phyloP scores from a whole-genome alignment of 768 basidiomycete species.

The Mycena albidolilacea region DNA sequence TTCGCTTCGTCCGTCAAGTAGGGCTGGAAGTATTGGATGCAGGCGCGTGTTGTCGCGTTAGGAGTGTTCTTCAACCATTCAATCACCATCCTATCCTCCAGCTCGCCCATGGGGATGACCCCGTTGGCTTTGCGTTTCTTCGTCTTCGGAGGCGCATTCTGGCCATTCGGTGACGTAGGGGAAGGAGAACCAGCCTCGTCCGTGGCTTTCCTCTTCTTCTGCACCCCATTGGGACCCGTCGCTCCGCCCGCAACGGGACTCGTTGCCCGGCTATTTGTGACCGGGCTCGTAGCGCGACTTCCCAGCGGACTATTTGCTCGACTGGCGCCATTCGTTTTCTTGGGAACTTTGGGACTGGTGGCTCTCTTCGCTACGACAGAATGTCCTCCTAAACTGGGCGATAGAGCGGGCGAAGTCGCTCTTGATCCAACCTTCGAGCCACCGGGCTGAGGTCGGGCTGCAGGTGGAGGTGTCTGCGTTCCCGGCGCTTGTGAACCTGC shows the following conservation, averaged over 20 bases:
- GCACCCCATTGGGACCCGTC: constrained; percentile 38
- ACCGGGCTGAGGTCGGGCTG: constrained; percentile 50
- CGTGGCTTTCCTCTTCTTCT: constrained; percentile 57
- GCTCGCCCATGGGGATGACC: constrained; percentile 65
- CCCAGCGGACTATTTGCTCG: constrained; percentile 74
- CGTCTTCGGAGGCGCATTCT: constrained; percentile 51
- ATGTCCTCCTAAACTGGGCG: constrained; percentile 77
- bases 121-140: constrained; percentile 70
- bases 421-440: constrained; percentile 76
- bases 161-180: constrained; percentile 48
- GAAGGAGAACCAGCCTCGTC: constrained; percentile 53
- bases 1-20: constrained; percentile 79
- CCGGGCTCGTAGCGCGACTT: constrained; percentile 70
- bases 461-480: constrained; percentile 44
- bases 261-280: constrained; percentile 57
- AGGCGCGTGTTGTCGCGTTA: constrained; percentile 83
- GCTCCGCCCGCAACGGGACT: constrained; percentile 55
- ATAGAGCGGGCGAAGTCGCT: constrained; percentile 60
- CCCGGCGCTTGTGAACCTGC: constrained; percentile 61
- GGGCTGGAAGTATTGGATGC: constrained; percentile 84
- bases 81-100: constrained; percentile 77
- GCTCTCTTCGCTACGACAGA: constrained; percentile 88
- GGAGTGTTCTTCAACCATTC: constrained; percentile 81
- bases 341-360: constrained; percentile 83
- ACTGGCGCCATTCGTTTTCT: constrained; percentile 64